These are phyloP conservation scores for Penicillium sp. DNA, from an alignment of 2,329 filamentous ascomycete species.

Conservation along the genomic window DNA sequence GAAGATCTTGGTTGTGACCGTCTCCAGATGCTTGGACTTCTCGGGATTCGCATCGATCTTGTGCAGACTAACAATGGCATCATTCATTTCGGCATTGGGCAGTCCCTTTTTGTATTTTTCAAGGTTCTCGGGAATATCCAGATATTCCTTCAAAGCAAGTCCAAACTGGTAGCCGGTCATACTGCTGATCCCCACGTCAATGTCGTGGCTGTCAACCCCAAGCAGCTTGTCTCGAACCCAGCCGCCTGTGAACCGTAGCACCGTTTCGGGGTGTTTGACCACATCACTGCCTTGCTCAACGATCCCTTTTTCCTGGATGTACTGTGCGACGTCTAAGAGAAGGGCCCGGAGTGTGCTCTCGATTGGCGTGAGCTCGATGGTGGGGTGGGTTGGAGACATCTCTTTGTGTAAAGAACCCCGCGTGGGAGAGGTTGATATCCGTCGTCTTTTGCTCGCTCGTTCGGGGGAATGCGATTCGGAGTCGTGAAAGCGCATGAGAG, in stretches of 20 bases:
- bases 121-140: conserved; percentile 44
- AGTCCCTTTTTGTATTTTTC: conserved; percentile 51
- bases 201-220: conserved; percentile 51
- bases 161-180: conserved; percentile 57
- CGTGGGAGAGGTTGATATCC: conserved; percentile 28
- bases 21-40: conserved; percentile 95
- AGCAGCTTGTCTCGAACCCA: conserved; percentile 57
- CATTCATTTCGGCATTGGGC: conserved; percentile 56
- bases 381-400: conserved; percentile 34
- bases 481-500: conserved; percentile 34
- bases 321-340: conserved; percentile 78
- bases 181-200: conserved; percentile 54
- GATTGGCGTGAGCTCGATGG: conserved; percentile 66
- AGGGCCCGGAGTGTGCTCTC: conserved; percentile 76
- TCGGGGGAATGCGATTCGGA: conserved; percentile 22
- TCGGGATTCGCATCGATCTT: conserved; percentile 92
- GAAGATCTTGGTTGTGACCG: conserved; percentile 82
- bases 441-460: conserved; percentile 38
- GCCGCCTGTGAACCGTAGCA: conserved; percentile 54
- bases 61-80: conserved; percentile 75
- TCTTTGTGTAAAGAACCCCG: conserved; percentile 25
- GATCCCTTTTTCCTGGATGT: conserved; percentile 52
- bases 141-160: conserved; percentile 47
- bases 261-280: conserved; percentile 31
- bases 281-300: conserved; percentile 46